These are phyloP conservation scores for Hygrophoropsis aurantiaca DNA, from an alignment of 768 basidiomycete species.

Conservation along the genomic window DNA sequence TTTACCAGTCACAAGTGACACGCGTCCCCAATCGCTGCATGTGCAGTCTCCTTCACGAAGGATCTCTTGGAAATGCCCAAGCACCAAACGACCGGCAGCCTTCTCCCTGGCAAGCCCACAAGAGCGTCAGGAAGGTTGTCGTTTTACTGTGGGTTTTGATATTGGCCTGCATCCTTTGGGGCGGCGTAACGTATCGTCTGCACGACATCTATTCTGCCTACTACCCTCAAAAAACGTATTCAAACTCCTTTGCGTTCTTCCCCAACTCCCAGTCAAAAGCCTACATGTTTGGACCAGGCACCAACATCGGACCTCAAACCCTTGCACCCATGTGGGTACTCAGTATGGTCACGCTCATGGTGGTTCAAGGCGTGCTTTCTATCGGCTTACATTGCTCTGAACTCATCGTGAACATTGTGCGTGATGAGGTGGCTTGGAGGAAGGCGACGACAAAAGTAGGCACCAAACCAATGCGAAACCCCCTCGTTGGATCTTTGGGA, in stretches of 20 bases:
- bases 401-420: neutral
- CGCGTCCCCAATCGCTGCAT: slow-evolving; percentile 22
- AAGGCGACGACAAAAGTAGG: neutral
- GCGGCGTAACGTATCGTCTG: neutral
- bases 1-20: slow-evolving; percentile 23
- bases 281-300: neutral
- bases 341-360: too few relatives aligned
- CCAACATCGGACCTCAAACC: too few relatives aligned
- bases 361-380: neutral
- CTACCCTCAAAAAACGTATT: too few relatives aligned
- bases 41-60: slow-evolving; percentile 15
- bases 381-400: neutral
- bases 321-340: too few relatives aligned
- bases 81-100: slow-evolving; percentile 16
- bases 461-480: neutral
- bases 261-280: too few relatives aligned
- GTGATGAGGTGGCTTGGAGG: neutral
- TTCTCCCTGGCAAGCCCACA: slow-evolving; percentile 28
- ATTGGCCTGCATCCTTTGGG: slow-evolving; percentile 19
- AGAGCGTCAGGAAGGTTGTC: slow-evolving; percentile 20
- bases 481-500: neutral
- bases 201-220: neutral
- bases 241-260: neutral
- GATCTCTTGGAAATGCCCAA: slow-evolving; percentile 7
- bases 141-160: slow-evolving; percentile 21